Conservation (phyloP, 2,329 filamentous ascomycete genomes). For the Fusarium sp. region DNA sequence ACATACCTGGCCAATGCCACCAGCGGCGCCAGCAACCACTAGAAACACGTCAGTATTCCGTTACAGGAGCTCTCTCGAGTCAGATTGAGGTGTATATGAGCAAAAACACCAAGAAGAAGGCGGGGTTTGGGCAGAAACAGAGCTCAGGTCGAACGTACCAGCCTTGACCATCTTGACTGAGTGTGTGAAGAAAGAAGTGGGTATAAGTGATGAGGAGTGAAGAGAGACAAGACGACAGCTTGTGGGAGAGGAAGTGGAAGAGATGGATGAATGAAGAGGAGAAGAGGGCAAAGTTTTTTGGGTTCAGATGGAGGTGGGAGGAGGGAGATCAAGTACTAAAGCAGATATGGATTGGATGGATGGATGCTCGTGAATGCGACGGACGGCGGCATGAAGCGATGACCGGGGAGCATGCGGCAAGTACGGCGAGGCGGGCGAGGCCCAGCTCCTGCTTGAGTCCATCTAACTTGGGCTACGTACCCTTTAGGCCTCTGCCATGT, state of each 20-base stretch:
- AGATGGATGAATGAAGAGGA: constrained; percentile 15
- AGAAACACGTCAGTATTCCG: constrained; percentile 22
- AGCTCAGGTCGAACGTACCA: constrained; percentile 56
- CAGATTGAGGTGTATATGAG: neutral
- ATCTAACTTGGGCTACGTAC: constrained; percentile 6
- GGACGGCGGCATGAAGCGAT: constrained; percentile 21
- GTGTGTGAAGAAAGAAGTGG: constrained; percentile 27
- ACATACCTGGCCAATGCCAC: constrained; percentile 96
- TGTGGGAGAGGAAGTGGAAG: constrained; percentile 6
- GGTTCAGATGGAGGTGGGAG: constrained; percentile 32
- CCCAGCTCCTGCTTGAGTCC: neutral
- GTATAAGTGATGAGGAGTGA: constrained; percentile 16
- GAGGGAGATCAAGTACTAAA: constrained; percentile 39
- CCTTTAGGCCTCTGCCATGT: constrained; percentile 18
- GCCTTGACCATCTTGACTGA: constrained; percentile 69
- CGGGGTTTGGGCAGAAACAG: constrained; percentile 40
- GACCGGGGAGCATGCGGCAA: constrained; percentile 22
- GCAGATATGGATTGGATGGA: constrained; percentile 1
- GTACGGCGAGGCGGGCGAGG: constrained; percentile 20
- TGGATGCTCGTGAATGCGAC: constrained; percentile 31
- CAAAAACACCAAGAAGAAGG: constrained; percentile 23
- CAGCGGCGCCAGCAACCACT: constrained; percentile 94
- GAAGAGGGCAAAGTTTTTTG: constrained; percentile 16
- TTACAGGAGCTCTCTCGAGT: neutral
- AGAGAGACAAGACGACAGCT: neutral